Evolutionary conservation across 176 grass and related monocot species (phyloP).

Genomic region (Stipa capillata): DNA sequence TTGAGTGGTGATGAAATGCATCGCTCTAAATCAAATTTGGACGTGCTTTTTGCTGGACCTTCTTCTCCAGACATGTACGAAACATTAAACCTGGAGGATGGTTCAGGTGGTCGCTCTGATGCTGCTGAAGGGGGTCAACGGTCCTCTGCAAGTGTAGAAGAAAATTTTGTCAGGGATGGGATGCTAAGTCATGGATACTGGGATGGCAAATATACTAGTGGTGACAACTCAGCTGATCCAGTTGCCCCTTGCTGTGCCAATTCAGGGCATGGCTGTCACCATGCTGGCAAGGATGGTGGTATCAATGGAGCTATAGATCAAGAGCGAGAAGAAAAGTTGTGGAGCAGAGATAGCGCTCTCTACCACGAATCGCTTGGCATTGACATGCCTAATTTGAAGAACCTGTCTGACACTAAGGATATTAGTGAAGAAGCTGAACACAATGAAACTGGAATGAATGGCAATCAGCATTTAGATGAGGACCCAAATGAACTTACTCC

Average conservation of each 20-base stretch:
- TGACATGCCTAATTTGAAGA: conserved; percentile 10
- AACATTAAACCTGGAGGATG: conserved; percentile 14
- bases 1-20: conserved; percentile 20
- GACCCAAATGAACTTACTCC: conserved; percentile 33
- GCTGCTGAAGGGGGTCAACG: conserved; percentile 29
- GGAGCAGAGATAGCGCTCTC: conserved; percentile 3
- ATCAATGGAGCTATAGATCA: conserved; percentile 21
- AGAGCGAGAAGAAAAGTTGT: conserved; percentile 31
- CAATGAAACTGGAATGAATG: not conserved
- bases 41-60: conserved; percentile 15
- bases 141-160: conserved; percentile 18
- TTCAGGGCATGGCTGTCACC: conserved; percentile 7
- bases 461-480: not conserved
- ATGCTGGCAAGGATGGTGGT: conserved; percentile 1
- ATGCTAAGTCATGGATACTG: conserved; percentile 32
- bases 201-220: conserved; percentile 29
- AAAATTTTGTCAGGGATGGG: conserved; percentile 27
- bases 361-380: not conserved
- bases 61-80: conserved; percentile 10
- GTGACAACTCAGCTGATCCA: conserved; percentile 18
- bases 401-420: not conserved
- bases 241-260: not conserved
- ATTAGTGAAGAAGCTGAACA: conserved; percentile 23
- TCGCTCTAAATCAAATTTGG: conserved; percentile 25
- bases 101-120: conserved; percentile 32